Evolutionary conservation across 2,329 filamentous ascomycete species (phyloP), one percentile per base, ranked within the genome.

Genomic region (Calonectria crousiana): DNA sequence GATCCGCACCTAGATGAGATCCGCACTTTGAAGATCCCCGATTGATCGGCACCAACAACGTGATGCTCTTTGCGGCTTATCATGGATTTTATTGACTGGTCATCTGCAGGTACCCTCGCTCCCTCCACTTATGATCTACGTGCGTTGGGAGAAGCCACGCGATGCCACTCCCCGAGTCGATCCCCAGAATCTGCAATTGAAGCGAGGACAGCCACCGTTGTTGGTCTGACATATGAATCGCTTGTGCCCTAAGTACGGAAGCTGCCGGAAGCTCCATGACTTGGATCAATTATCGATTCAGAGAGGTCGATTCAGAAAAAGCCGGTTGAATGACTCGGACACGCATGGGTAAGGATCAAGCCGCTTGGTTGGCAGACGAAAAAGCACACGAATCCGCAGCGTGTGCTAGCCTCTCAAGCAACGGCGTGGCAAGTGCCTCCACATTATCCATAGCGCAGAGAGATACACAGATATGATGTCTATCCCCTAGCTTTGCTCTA

Each of bases 21-120:
- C 56, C 56, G 56, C 56, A 62, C n/a, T 18, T 28, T 18, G 56
- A 62, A 62, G 56, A 62, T 62, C 56, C 56, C 34, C 56, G 34
- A 62, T 41, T 23, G 56, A 62, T 62, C 56, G 56, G n/a, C 56
- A 20, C 56, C 56, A 62, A 23, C n/a, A 26, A 62, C 18, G 6
- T 13, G 52, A 30, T 56, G 28, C 52, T 28, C 30, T 34, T 16
- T 56, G 52, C 28, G 52, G 23, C 28, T 14, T 56, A 16, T 32
- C 56, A 41, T 9, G 56, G 56, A 10, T 30, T 41, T 18, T 18
- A 28, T 20, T 62, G 10, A 38, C 56, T 14, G 56, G 34, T 26
- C 56, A 16, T 38, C 34, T 62, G 34, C 34, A 62, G 56, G 23
- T 62, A 41, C 56, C 56, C 56, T 62, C n/a, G 26, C 36, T 20